Conservation (phyloP, 305 asterid genomes). For the Solanum hybrid region DNA sequence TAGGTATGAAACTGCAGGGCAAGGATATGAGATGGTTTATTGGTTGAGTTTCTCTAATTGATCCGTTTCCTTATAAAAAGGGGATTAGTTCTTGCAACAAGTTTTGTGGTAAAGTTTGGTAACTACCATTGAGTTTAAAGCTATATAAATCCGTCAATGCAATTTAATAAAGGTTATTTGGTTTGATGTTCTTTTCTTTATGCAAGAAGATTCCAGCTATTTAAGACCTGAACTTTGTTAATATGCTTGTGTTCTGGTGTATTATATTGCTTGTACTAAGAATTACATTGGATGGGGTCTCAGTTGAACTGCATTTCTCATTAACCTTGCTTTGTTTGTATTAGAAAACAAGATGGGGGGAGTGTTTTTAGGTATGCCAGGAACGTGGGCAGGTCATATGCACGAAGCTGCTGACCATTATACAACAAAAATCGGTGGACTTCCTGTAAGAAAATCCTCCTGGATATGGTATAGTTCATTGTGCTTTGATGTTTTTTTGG, state of each 20-base stretch:
- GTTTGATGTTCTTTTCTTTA: not conserved
- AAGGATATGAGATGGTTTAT: not conserved
- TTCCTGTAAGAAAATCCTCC: conserved; percentile 47
- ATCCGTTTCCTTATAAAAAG: not conserved
- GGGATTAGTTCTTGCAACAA: not conserved
- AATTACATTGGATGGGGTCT: not conserved
- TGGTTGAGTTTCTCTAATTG: not conserved
- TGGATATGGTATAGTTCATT: not conserved
- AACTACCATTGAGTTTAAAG: not conserved
- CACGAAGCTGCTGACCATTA: conserved; percentile 78
- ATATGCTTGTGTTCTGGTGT: not conserved
- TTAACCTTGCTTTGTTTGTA: not conserved
- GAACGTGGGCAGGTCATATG: conserved; percentile 75
- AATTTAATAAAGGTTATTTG: not conserved
- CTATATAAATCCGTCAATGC: not conserved
- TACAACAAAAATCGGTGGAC: conserved; percentile 81
- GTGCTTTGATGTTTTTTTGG: not conserved
- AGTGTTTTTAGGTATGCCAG: conserved; percentile 77
- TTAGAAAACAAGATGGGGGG: conserved; percentile 40
- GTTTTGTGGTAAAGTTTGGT: not conserved
- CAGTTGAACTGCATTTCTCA: conserved; percentile 1
- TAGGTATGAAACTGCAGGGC: not conserved
- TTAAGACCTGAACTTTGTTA: not conserved
- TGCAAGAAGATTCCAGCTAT: not conserved
- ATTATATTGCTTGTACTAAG: not conserved